Conservation (phyloP, 1,139 yeast genomes). For the Taiozyma sp. region DNA sequence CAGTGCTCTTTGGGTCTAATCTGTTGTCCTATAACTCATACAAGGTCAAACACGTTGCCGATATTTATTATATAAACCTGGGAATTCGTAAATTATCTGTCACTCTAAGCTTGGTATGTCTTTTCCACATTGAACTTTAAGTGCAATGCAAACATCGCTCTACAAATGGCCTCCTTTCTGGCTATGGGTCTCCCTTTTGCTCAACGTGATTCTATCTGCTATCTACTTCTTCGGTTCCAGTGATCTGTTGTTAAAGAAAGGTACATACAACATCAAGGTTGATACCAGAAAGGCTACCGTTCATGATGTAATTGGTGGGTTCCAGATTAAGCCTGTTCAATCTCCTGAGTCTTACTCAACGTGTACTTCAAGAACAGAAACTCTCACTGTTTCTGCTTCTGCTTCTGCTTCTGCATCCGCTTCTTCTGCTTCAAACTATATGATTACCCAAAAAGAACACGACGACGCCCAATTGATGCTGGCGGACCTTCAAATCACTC, state of each 20-base stretch:
- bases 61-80: too few relatives aligned
- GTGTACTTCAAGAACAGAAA: neutral
- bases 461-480: neutral
- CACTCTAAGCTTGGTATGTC: too few relatives aligned
- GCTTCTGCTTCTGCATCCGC: neutral
- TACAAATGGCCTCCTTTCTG: neutral
- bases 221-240: constrained; percentile 4
- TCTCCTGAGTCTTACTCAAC: neutral
- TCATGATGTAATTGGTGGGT: constrained; percentile 4
- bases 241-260: neutral
- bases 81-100: too few relatives aligned
- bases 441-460: neutral
- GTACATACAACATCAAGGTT: constrained; percentile 5
- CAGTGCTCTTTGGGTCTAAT: too few relatives aligned
- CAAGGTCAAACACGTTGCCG: too few relatives aligned
- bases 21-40: too few relatives aligned
- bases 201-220: neutral
- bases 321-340: neutral
- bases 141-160: neutral
- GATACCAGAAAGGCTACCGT: constrained; percentile 6
- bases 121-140: neutral
- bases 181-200: neutral
- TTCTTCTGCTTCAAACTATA: neutral
- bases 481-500: neutral
- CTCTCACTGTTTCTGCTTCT: neutral